Base-by-base conservation (phyloP, 1,284 basidiomycete genomes). In the Xerocomus nothofagi region DNA sequence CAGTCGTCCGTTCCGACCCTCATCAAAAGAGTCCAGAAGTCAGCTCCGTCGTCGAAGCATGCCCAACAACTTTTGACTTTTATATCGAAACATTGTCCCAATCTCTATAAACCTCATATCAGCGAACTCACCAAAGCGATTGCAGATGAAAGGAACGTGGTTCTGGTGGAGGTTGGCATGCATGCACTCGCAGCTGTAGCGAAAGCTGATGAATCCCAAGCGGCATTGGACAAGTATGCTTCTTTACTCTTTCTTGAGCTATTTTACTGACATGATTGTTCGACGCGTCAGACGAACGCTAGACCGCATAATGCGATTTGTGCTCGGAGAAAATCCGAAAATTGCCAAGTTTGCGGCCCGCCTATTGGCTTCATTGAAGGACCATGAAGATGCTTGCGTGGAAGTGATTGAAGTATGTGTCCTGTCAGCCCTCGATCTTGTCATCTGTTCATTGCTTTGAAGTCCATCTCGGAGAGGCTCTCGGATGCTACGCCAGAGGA, bases 331-430 rank as follows among this genome's bases (percentile, higher is more conserved):
- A 1, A 82, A 87, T 29, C 73, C 75, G 17, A 75, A 81, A 17
- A 84, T 90, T 60, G 89, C 93, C 18, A 98, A 98, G 68, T 95
- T 91, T 67, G 91, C 93, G 0, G 83, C 91, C 1, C 82, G 93
- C 21, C 73, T 94, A 40, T 62, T 98, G 9, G 82, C 88, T 0
- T 76, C 78, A 55, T 74, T 75, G 36, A 81, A 79, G 50, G 73
- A 82, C 34, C 72, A 75, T 12, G 75, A 80, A 5, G 74, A 78
- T 1, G 54, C 78, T 0, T 83, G 84, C 54, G 59, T 59, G 0
- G 70, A 80, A 11, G 70, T 90, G 3, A 76, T 92, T 38, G 80
- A 88, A 55, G 93, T 93, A 54, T 51, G 78, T 68, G 6, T 21
- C 17, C 17, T 11, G 10, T 34, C 29, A 1, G 17, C 2, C 14